Conservation (phyloP, 2,329 filamentous ascomycete genomes). For the Berkeleyomyces rouxiae region DNA sequence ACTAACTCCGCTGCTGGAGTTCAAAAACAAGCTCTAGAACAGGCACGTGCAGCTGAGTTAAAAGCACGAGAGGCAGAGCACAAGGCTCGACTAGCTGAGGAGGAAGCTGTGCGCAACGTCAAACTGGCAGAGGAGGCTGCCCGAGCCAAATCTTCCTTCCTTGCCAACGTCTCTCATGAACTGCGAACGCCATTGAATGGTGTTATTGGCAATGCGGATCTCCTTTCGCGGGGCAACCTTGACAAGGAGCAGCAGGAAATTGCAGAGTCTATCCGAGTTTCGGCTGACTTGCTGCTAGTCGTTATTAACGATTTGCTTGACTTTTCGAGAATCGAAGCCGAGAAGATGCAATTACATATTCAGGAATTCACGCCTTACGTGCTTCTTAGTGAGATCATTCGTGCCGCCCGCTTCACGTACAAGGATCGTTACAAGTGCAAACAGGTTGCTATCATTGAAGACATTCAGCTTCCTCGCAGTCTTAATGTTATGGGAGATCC, state of each 20-base stretch:
- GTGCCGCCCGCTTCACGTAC: conserved; percentile 50
- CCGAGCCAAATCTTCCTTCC: conserved; percentile 67
- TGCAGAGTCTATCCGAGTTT: conserved; percentile 73
- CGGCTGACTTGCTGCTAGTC: conserved; percentile 70
- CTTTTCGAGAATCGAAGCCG: conserved; percentile 84
- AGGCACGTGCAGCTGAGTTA: conserved; percentile 33
- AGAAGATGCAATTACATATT: conserved; percentile 67
- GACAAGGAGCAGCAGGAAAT: conserved; percentile 68
- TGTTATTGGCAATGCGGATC: conserved; percentile 76
- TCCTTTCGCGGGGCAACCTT: conserved; percentile 59
- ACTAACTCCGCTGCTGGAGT: conserved; percentile 64
- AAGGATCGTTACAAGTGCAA: conserved; percentile 44
- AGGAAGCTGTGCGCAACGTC: conserved; percentile 61
- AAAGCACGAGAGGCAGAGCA: conserved; percentile 41
- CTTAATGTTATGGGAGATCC: conserved; percentile 46
- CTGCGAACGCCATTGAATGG: conserved; percentile 70
- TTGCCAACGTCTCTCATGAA: conserved; percentile 68
- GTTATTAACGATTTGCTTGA: conserved; percentile 95
- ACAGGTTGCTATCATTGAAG: conserved; percentile 47
- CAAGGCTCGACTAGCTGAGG: conserved; percentile 62
- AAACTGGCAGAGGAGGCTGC: conserved; percentile 70
- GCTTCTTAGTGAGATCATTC: conserved; percentile 49
- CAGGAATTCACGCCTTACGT: conserved; percentile 51
- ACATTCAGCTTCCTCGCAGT: conserved; percentile 61
- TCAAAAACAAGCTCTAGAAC: conserved; percentile 55